phyloP scores from a whole-genome alignment of 176 grass and related monocot genomes.

The Secale cereale region DNA sequence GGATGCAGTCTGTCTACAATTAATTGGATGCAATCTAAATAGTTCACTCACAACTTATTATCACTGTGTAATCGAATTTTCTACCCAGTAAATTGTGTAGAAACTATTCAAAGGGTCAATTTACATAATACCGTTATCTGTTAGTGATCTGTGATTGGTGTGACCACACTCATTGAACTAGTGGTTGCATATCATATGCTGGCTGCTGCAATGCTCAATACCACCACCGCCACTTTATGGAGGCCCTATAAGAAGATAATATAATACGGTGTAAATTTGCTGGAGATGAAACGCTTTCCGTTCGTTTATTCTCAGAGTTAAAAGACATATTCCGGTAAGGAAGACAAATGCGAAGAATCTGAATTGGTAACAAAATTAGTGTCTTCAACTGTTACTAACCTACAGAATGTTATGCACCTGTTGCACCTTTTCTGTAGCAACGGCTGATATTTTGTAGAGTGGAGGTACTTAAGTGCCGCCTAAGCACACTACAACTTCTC shows the following conservation, averaged over 20 bases:
- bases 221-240: background rate
- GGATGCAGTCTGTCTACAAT: background rate
- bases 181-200: background rate
- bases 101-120: background rate
- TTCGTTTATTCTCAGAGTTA: background rate
- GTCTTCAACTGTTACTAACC: background rate
- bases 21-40: background rate
- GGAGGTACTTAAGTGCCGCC: background rate
- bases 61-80: background rate
- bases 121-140: background rate
- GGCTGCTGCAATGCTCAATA: background rate
- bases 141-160: background rate
- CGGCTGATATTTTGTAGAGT: background rate
- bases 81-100: background rate
- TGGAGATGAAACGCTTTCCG: background rate
- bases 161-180: background rate
- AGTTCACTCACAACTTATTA: background rate
- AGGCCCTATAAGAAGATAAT: background rate
- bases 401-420: background rate
- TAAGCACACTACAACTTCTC: background rate
- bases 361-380: background rate
- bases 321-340: background rate
- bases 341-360: background rate
- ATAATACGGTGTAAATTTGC: background rate
- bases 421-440: background rate